Percentiles rank a stretch among this genome's conserved stretches.
phyloP scores from a whole-genome alignment of 441 rosid species.

The Aleurites moluccanus region DNA sequence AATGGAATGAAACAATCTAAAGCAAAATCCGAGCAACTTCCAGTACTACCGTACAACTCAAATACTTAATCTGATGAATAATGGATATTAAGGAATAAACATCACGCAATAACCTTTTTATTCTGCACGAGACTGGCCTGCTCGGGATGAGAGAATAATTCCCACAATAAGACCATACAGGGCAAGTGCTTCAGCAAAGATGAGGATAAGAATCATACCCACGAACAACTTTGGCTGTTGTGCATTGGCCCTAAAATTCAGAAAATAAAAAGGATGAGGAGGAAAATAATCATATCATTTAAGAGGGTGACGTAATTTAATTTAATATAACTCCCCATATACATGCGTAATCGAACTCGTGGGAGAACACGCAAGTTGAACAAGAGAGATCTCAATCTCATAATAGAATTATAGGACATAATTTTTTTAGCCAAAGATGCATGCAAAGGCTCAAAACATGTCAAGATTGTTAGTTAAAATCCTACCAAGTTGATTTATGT shows the following conservation, averaged over 20 bases:
- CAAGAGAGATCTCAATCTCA: neutral
- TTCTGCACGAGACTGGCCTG: slow-evolving; percentile 78
- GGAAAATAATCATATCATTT: neutral
- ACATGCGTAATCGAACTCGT: no score
- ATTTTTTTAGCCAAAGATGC: neutral
- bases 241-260: slow-evolving; percentile 65
- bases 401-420: slow-evolving; percentile 4
- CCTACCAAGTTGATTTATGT: neutral
- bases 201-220: slow-evolving; percentile 70
- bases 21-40: neutral
- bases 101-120: slow-evolving; percentile 20
- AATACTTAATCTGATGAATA: neutral
- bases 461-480: neutral
- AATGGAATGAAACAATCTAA: slow-evolving; percentile 9
- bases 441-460: neutral
- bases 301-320: neutral
- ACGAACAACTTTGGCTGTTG: slow-evolving; percentile 85
- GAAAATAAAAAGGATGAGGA: neutral
- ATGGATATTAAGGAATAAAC: neutral
- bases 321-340: neutral
- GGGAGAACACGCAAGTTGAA: neutral
- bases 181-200: slow-evolving; percentile 55
- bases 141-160: slow-evolving; percentile 77
- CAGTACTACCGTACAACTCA: neutral
- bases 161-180: slow-evolving; percentile 77